Base-by-base conservation (phyloP, 192 early-diverging fungal genomes). In the Coemansia nantahalensis region DNA sequence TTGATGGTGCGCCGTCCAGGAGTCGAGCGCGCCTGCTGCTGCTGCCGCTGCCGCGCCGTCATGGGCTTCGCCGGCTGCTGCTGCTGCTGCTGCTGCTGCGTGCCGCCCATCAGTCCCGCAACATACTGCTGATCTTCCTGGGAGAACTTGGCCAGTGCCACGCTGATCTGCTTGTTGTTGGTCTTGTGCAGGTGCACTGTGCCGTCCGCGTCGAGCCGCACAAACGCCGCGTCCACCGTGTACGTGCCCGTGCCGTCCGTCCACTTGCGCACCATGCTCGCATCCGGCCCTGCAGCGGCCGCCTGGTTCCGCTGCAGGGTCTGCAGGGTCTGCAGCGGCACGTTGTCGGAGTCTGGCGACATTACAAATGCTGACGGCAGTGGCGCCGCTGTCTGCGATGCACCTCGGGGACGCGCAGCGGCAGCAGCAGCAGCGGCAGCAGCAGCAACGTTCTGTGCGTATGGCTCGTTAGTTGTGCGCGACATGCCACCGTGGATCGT, bases 111-210 rank as follows among this genome's bases (percentile, higher is more conserved):
- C 17, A 65, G 28, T 5, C 13, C 19, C 18, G 60, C 51, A 1
- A 77, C 62, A 41, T 77, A 77, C n/a, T 31, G 41, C 23, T 41
- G 45, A 23, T 77, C 74, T 8, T 31, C 80, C n/a, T 63, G 59
- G 0, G 82, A 82, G 55, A 99, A 85, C 56, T 96, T 95, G 7
- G 90, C 86, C 28, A 95, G 64, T 2, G 93, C 86, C 11, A 99
- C 96, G 22, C 80, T 86, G 62, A 99, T 97, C 39, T 84, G 93
- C 45, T 93, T 92, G 51, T 92, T 92, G 64, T 99, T 99, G 5
- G 83, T 69, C 61, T 99, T 99, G 69, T 95, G 94, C 40, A 99
- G 65, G 18, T 95, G 88, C 30, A 94, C 85, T 50, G 92, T 90
- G 45, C 88, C 89, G n/a, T 95, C 88, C 17, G 73, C 45, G 45